Evolutionary conservation across 495 filamentous ascomycete genomes (phyloP).

Genomic region (Aspergillus sparsus): DNA sequence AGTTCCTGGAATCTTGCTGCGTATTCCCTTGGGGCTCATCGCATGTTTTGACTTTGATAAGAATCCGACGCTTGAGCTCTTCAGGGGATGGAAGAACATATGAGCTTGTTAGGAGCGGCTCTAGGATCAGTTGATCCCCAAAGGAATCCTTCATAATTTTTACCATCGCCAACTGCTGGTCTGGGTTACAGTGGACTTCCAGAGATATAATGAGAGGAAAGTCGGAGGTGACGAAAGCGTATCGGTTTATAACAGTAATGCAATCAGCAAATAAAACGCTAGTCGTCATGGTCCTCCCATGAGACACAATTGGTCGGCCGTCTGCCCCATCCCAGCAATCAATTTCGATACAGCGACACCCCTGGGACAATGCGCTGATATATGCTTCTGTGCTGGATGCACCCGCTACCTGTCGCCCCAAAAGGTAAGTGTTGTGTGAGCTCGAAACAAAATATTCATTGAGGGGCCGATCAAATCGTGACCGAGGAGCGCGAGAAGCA

Average conservation of each 20-base stretch:
- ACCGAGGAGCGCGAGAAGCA: slow-evolving; percentile 55
- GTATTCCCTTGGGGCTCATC: slow-evolving; percentile 43
- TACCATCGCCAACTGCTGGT: slow-evolving; percentile 86
- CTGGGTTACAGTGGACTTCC: slow-evolving; percentile 85
- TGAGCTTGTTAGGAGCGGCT: slow-evolving; percentile 67
- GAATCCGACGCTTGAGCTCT: slow-evolving; percentile 75
- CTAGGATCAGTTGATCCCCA: slow-evolving; percentile 71
- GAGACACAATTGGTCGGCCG: slow-evolving; percentile 81
- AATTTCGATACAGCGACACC: slow-evolving; percentile 93
- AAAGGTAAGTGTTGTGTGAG: slow-evolving; percentile 96
- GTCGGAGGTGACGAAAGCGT: slow-evolving; percentile 78
- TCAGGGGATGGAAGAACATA: slow-evolving; percentile 78
- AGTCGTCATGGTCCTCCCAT: slow-evolving; percentile 86
- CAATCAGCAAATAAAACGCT: slow-evolving; percentile 85
- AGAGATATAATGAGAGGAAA: slow-evolving; percentile 93
- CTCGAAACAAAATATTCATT: slow-evolving; percentile 99
- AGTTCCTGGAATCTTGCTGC: slow-evolving; percentile 39
- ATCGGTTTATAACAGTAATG: slow-evolving; percentile 87
- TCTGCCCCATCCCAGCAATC: slow-evolving; percentile 96
- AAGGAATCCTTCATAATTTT: slow-evolving; percentile 85
- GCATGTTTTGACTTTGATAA: slow-evolving; percentile 89
- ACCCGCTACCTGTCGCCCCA: slow-evolving; percentile 85
- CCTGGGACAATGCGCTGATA: slow-evolving; percentile 81
- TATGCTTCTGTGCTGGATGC: slow-evolving; percentile 93
- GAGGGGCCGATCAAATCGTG: slow-evolving; percentile 74